Evolutionary conservation across 1,139 yeast genomes (phyloP).

Genomic region (Nakaseomyces sp.): DNA sequence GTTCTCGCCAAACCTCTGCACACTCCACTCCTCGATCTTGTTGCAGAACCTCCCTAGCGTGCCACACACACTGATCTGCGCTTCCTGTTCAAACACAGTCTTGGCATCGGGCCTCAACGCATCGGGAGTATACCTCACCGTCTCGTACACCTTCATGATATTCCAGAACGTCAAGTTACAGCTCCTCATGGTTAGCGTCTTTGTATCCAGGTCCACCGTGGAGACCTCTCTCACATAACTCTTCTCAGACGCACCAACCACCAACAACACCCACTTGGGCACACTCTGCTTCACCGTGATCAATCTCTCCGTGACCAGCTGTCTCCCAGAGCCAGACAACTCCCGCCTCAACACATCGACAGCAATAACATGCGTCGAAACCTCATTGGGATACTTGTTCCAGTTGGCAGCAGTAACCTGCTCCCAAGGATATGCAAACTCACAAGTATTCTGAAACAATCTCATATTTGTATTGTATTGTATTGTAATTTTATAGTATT

Average conservation of each 20-base stretch:
- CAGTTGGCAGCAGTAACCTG: slow-evolving; percentile 95
- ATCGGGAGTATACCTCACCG: slow-evolving; percentile 72
- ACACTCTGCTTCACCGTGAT: slow-evolving; percentile 85
- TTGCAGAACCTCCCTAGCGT: slow-evolving; percentile 52
- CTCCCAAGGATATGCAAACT: slow-evolving; percentile 81
- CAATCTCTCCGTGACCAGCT: slow-evolving; percentile 72
- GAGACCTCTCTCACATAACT: slow-evolving; percentile 87
- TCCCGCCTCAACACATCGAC: slow-evolving; percentile 80
- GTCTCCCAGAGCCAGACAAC: slow-evolving; percentile 45
- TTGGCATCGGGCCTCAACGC: slow-evolving; percentile 37
- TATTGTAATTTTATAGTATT: neutral
- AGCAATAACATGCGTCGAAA: slow-evolving; percentile 88
- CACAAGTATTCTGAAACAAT: slow-evolving; percentile 59
- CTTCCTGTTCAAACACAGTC: slow-evolving; percentile 71
- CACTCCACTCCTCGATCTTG: slow-evolving; percentile 84
- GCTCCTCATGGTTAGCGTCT: slow-evolving; percentile 71
- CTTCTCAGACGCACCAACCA: slow-evolving; percentile 66
- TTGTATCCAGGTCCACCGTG: slow-evolving; percentile 60
- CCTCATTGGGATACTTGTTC: slow-evolving; percentile 91
- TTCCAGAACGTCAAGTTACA: slow-evolving; percentile 78
- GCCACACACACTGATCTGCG: slow-evolving; percentile 42
- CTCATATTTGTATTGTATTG: slow-evolving; percentile 43
- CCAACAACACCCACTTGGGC: slow-evolving; percentile 67
- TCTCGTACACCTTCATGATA: slow-evolving; percentile 72
- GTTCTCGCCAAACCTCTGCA: slow-evolving; percentile 78